Evolutionary conservation across 208 protist species (phyloP), one percentile per base, ranked within the genome.

Genomic region (Wallacemonas sp.): DNA sequence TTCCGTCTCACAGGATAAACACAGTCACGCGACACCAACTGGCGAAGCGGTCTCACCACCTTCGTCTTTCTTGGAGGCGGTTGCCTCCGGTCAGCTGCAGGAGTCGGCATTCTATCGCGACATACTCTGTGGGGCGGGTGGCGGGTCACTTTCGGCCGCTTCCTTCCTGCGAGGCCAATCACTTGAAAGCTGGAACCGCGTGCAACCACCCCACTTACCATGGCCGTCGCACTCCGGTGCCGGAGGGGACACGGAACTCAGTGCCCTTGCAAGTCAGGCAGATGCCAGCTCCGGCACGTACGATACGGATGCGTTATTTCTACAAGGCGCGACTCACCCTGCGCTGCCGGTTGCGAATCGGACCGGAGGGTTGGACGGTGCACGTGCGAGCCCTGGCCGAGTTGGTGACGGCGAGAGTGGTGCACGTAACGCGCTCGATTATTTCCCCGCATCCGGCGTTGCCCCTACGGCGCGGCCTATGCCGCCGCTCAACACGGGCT

Each of bases 91-190:
- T 4, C 26, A 13, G 32, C n/a, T 57, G 50, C 17, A 57, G 50
- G 30, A 57, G 30, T 57, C 50, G 12, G 26, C 50, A 3, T 57
- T 57, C 38, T 57, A 39, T 24, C 50, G 21, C 3, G 50, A 57
- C 19, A 57, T 57, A 9, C 21, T 57, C 12, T 57, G 50, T n/a
- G 50, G 50, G 12, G 12, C 12, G n/a, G 30, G n/a, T 19, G 21
- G 38, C n/a, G 30, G 0, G 3, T n/a, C 50, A 32, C 50, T 57
- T 15, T 57, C 50, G 2, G 26, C 50, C 30, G 50, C 24, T 6
- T 57, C 50, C 13, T 33, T 57, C 6, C n/a, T 57, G 29, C 50
- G 32, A 6, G 50, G 50, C 12, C 32, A 39, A n/a, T 8, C 29
- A 4, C 50, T 39, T 3, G 50, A 37, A 32, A 19, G 50, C 30